Percentiles rank a stretch among this genome's conserved stretches.
Evolutionary conservation across 176 grass and related monocot species (phyloP).

Genomic region (Raddia distichophylla): DNA sequence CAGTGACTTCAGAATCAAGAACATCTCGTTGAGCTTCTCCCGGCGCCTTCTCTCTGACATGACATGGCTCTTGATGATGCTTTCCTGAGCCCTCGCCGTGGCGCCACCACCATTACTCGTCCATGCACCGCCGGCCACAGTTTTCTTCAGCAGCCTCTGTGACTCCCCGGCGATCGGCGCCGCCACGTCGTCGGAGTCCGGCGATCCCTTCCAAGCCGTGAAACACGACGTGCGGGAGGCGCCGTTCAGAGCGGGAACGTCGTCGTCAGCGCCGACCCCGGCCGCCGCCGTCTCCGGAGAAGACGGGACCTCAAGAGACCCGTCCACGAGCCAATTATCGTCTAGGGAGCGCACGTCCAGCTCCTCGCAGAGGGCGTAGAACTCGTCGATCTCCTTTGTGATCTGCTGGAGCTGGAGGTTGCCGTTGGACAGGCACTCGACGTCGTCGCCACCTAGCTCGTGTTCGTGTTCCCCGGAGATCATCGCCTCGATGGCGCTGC

Average conservation of each 20-base stretch:
- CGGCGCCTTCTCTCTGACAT: constrained; percentile 70
- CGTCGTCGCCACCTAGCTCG: constrained; percentile 30
- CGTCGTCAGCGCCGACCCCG: not conserved
- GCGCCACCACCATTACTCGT: constrained; percentile 12
- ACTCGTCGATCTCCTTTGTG: constrained; percentile 38
- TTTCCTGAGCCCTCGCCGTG: constrained; percentile 33
- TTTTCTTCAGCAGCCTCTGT: constrained; percentile 85
- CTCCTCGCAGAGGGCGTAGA: constrained; percentile 53
- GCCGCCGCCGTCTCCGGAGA: not conserved
- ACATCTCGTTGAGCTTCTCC: constrained; percentile 90
- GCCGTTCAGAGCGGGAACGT: not conserved
- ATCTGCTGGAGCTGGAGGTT: constrained; percentile 34
- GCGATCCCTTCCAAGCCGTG: constrained; percentile 43
- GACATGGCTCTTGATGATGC: constrained; percentile 53
- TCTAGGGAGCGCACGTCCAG: constrained; percentile 46
- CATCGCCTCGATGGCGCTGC: not conserved
- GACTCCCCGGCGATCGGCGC: constrained; percentile 25
- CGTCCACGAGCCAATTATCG: constrained; percentile 49
- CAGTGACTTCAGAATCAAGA: constrained; percentile 64
- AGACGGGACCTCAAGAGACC: constrained; percentile 33
- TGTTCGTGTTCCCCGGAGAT: not conserved
- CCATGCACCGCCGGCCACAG: constrained; percentile 43
- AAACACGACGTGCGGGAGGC: constrained; percentile 50
- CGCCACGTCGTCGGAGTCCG: not conserved
- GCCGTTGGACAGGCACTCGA: not conserved